Evolutionary conservation across 2,329 filamentous ascomycete species (phyloP).

Genomic region (Pseudohalonectria lignicola): DNA sequence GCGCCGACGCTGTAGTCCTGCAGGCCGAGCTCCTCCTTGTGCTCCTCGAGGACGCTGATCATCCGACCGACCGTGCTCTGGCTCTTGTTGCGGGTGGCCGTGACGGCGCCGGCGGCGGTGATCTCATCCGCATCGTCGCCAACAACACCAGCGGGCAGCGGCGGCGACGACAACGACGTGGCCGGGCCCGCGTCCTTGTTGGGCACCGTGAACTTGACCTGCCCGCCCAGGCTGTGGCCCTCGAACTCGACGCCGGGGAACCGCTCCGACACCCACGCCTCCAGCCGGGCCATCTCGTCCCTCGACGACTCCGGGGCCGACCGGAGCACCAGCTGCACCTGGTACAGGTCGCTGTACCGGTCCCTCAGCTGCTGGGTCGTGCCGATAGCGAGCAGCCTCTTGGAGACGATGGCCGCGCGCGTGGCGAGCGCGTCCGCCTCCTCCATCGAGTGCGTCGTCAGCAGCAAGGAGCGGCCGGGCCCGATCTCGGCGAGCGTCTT

Average conservation of each 20-base stretch:
- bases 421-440: constrained; percentile 82
- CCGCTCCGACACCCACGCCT: constrained; percentile 49
- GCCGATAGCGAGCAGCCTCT: constrained; percentile 75
- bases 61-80: constrained; percentile 52
- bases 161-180: not conserved
- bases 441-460: constrained; percentile 94
- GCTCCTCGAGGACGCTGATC: constrained; percentile 62
- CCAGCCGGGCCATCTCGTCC: constrained; percentile 56
- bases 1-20: constrained; percentile 81
- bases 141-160: not conserved
- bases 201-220: constrained; percentile 74
- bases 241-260: constrained; percentile 52
- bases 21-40: constrained; percentile 56
- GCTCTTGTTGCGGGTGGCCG: not conserved
- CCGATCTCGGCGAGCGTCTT: constrained; percentile 64
- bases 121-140: not conserved
- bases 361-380: constrained; percentile 60
- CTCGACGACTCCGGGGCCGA: constrained; percentile 62
- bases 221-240: constrained; percentile 68
- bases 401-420: constrained; percentile 76
- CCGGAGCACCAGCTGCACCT: constrained; percentile 70
- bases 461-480: constrained; percentile 66
- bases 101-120: not conserved
- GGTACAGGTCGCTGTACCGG: constrained; percentile 66
- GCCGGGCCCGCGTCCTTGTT: constrained; percentile 23